A percentile compares a stretch with the other conserved stretches of the same genome.
Conservation (phyloP, 495 filamentous ascomycete species). For the Neurospora discreta region DNA sequence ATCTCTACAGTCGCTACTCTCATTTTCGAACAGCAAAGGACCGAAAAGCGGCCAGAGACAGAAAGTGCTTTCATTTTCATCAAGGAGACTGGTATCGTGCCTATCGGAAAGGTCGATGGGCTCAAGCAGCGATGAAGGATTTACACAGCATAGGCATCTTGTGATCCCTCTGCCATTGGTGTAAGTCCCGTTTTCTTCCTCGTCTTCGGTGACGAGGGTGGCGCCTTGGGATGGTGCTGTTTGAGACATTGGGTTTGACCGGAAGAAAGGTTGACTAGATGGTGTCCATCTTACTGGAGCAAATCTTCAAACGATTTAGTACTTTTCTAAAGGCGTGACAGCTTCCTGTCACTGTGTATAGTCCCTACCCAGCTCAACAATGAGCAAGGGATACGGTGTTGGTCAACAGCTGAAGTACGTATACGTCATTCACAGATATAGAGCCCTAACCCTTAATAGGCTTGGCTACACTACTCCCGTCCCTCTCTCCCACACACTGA, state of each 20-base stretch:
- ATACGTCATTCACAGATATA: background rate
- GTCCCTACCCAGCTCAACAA: background rate
- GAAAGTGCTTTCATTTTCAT: constrained; percentile 31
- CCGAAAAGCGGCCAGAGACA: constrained; percentile 60
- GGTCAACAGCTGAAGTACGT: background rate
- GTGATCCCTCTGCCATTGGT: background rate
- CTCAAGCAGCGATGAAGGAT: background rate
- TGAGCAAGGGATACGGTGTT: background rate
- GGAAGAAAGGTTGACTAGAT: background rate
- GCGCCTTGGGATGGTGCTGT: background rate
- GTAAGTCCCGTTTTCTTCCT: background rate
- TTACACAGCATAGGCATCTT: background rate
- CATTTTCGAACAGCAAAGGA: constrained; percentile 80
- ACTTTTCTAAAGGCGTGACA: background rate
- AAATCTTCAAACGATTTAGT: background rate
- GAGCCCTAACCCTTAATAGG: background rate
- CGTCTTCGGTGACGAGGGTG: background rate
- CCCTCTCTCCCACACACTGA: background rate
- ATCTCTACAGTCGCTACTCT: constrained; percentile 75
- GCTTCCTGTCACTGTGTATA: background rate
- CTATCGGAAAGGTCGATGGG: background rate
- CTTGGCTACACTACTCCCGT: background rate
- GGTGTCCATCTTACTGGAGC: background rate
- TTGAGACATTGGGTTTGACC: background rate
- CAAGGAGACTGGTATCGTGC: background rate